Conservation (phyloP, 176 grass and related monocot genomes). For the Oryza brachyantha region DNA sequence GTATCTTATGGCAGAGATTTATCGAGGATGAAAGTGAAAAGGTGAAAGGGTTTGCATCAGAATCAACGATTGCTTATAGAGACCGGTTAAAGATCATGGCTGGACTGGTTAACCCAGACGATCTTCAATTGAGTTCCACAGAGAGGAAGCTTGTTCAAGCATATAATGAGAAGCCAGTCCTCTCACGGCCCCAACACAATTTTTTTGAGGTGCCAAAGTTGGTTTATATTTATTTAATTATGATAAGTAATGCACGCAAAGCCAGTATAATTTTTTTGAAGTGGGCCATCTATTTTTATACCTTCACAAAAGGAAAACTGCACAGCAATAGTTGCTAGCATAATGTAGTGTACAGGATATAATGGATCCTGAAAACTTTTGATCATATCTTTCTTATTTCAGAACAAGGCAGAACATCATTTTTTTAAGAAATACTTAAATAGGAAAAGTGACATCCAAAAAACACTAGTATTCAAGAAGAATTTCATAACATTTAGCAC, state of each 20-base stretch:
- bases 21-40: slow-evolving; percentile 81
- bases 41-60: slow-evolving; percentile 73
- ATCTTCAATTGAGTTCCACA: slow-evolving; percentile 68
- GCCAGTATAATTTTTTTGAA: background rate
- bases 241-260: background rate
- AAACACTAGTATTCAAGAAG: background rate
- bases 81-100: slow-evolving; percentile 93
- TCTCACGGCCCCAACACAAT: slow-evolving; percentile 87
- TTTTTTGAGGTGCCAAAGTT: slow-evolving; percentile 64
- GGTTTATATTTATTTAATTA: slow-evolving; percentile 7
- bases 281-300: background rate
- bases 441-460: background rate
- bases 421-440: background rate
- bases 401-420: background rate
- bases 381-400: background rate
- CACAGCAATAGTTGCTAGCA: background rate
- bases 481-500: background rate
- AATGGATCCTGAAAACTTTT: background rate
- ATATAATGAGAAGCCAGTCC: slow-evolving; percentile 96
- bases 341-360: background rate
- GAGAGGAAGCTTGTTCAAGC: slow-evolving; percentile 87
- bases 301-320: background rate
- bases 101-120: slow-evolving; percentile 88
- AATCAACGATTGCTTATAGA: slow-evolving; percentile 69
- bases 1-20: slow-evolving; percentile 51